Evolutionary conservation across 1,284 basidiomycete genomes (phyloP).

Genomic region (Mycosarcoma maydis): DNA sequence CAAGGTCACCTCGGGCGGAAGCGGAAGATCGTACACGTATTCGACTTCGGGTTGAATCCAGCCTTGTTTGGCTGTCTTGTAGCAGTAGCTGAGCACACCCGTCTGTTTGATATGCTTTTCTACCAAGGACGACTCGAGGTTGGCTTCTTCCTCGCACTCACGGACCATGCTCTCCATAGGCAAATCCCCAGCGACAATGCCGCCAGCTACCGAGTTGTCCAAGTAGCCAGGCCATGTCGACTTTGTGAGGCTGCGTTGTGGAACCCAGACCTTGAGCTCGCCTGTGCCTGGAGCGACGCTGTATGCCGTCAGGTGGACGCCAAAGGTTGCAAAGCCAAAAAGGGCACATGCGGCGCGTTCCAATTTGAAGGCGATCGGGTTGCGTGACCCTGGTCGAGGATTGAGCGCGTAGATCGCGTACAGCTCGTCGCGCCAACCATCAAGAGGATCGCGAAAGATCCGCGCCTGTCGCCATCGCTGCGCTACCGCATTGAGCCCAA

Average conservation of each 20-base stretch:
- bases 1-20: constrained; percentile 71
- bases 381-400: constrained; percentile 18
- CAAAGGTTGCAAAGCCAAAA: constrained; percentile 88
- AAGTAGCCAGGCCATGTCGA: constrained; percentile 73
- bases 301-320: constrained; percentile 79
- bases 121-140: constrained; percentile 75
- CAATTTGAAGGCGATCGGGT: constrained; percentile 78
- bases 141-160: constrained; percentile 92
- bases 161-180: constrained; percentile 83
- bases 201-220: constrained; percentile 69
- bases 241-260: constrained; percentile 84
- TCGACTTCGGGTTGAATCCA: constrained; percentile 65
- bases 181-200: constrained; percentile 76
- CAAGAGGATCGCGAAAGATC: constrained; percentile 61
- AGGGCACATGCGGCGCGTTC: constrained; percentile 87
- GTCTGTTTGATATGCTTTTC: constrained; percentile 71
- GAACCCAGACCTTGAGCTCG: constrained; percentile 78
- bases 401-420: constrained; percentile 57
- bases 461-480: constrained; percentile 44
- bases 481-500: constrained; percentile 38
- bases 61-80: constrained; percentile 74
- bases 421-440: constrained; percentile 64
- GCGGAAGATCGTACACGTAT: constrained; percentile 61
- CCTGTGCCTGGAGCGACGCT: constrained; percentile 34
- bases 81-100: constrained; percentile 69